Evolutionary conservation across 1,139 yeast genomes (phyloP).

Genomic region (Debaryomyces sp.): DNA sequence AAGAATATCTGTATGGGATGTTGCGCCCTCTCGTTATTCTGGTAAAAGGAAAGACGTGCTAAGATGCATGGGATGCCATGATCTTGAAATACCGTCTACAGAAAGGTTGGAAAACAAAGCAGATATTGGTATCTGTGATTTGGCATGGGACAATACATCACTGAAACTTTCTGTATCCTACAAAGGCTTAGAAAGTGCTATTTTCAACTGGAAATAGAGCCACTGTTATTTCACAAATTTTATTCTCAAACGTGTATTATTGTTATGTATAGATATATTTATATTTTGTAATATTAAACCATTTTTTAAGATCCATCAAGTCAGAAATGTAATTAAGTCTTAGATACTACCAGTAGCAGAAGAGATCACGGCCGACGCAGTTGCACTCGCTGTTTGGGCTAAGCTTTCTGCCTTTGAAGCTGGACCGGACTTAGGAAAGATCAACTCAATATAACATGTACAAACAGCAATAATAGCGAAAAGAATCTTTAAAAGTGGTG

Average conservation of each 20-base stretch:
- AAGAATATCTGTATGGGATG: constrained; percentile 55
- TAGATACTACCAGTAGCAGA: constrained; percentile 18
- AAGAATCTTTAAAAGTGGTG: constrained; percentile 48
- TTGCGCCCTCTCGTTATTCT: constrained; percentile 20
- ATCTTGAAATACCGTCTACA: constrained; percentile 15
- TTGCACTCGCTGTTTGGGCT: constrained; percentile 20
- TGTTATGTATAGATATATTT: constrained; percentile 3
- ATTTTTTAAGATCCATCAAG: background rate
- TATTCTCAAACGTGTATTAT: constrained; percentile 2
- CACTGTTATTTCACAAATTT: background rate
- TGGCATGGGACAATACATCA: constrained; percentile 46
- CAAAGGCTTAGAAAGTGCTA: constrained; percentile 45
- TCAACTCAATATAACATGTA: constrained; percentile 56
- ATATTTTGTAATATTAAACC: constrained; percentile 9
- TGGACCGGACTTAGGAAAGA: constrained; percentile 42
- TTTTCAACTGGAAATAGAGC: constrained; percentile 23
- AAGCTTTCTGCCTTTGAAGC: constrained; percentile 18
- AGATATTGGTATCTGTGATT: constrained; percentile 40
- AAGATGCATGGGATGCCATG: constrained; percentile 29
- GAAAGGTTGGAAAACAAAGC: constrained; percentile 10
- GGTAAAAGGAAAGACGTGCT: constrained; percentile 15
- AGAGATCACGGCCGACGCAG: constrained; percentile 21
- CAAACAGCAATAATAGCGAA: constrained; percentile 49
- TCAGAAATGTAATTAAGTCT: background rate
- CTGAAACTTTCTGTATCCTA: constrained; percentile 40